These are phyloP conservation scores for Takashimella tepidaria DNA, from an alignment of 1,284 basidiomycete genomes.

Conservation along the genomic window DNA sequence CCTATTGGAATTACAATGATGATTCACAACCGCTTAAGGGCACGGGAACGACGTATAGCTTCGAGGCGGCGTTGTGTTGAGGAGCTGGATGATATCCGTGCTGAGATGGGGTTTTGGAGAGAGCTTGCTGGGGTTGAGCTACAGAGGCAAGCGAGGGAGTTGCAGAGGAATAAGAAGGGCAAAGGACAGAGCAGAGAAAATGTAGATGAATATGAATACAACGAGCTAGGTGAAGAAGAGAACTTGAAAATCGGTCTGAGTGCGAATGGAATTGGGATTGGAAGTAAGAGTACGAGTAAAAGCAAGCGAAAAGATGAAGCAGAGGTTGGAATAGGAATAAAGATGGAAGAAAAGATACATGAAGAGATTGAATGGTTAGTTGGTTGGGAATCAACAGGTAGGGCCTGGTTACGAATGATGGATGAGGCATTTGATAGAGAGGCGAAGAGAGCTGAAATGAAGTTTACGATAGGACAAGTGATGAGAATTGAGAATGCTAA, in stretches of 20 bases:
- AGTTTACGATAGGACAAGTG: conserved; percentile 12
- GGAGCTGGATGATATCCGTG: not conserved
- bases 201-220: too few species aligned
- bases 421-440: conserved; percentile 16
- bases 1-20: conserved; percentile 63
- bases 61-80: not conserved
- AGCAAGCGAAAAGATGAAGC: too few species aligned
- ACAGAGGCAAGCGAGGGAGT: conserved; percentile 18
- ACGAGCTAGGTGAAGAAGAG: too few species aligned
- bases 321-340: too few species aligned
- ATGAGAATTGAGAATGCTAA: conserved; percentile 15
- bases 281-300: too few species aligned
- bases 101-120: not conserved
- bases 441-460: conserved; percentile 10
- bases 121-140: not conserved
- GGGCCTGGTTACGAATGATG: conserved; percentile 2
- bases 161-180: conserved; percentile 24
- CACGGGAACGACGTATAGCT: not conserved
- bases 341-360: conserved; percentile 7
- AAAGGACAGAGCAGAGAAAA: not conserved
- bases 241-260: too few species aligned
- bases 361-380: not conserved
- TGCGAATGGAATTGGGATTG: conserved; percentile 7
- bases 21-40: conserved; percentile 47
- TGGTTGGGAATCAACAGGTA: conserved; percentile 3